Evolutionary conservation across 345 rosid genomes (phyloP).

Genomic region (Gossypioides kirkii): DNA sequence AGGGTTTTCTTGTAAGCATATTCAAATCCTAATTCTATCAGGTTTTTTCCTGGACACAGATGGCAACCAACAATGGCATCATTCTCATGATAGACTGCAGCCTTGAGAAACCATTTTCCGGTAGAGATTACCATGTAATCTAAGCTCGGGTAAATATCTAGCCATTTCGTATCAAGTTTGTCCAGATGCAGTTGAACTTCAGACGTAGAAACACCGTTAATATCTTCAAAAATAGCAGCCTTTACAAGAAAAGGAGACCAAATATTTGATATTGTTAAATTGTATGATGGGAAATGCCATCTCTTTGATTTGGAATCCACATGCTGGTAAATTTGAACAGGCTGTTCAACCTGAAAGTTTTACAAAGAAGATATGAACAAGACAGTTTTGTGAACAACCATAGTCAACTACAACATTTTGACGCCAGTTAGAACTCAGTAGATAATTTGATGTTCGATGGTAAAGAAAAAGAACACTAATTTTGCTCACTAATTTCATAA

Average conservation of each 20-base stretch:
- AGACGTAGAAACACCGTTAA: conserved; percentile 66
- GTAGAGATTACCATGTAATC: conserved; percentile 78
- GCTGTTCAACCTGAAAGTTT: conserved; percentile 60
- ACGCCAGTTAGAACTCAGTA: neutral
- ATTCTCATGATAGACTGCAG: conserved; percentile 77
- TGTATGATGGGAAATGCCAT: conserved; percentile 75
- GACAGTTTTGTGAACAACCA: neutral
- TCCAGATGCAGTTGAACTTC: conserved; percentile 73
- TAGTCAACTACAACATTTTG: neutral
- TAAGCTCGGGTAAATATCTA: conserved; percentile 37
- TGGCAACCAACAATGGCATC: conserved; percentile 65
- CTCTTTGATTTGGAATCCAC: conserved; percentile 63
- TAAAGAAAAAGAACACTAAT: neutral
- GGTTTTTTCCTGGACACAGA: conserved; percentile 55
- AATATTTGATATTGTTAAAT: conserved; percentile 58
- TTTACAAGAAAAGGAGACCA: conserved; percentile 93
- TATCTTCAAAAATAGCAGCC: conserved; percentile 87
- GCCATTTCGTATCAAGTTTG: conserved; percentile 73
- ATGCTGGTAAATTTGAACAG: conserved; percentile 71
- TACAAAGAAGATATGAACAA: neutral
- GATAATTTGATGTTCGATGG: neutral
- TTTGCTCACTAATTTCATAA: neutral
- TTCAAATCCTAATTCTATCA: conserved; percentile 63
- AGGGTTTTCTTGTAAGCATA: conserved; percentile 71
- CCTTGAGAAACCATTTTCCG: conserved; percentile 92